Conservation (phyloP, 768 basidiomycete species). For the Boletus edulis region DNA sequence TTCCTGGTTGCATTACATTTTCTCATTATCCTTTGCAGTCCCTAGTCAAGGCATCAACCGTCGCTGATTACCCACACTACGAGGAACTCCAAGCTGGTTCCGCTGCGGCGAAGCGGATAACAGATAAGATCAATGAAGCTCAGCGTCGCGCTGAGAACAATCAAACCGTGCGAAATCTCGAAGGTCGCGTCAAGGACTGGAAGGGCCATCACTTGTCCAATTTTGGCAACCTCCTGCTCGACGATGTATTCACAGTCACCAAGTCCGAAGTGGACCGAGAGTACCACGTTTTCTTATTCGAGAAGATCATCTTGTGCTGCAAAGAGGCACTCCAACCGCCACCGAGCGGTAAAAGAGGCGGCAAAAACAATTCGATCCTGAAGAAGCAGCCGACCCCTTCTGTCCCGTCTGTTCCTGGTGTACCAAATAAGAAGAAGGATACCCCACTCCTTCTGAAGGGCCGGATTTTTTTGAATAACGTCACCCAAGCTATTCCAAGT, state of each 20-base stretch:
- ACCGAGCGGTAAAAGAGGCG: slow-evolving; percentile 61
- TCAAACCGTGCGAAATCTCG: slow-evolving; percentile 84
- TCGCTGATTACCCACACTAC: slow-evolving; percentile 62
- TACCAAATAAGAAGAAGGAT: slow-evolving; percentile 66
- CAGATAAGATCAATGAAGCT: slow-evolving; percentile 94
- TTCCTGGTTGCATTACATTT: slow-evolving; percentile 9
- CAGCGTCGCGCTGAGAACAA: slow-evolving; percentile 89
- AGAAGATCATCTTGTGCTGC: slow-evolving; percentile 98
- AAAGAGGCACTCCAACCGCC: slow-evolving; percentile 75
- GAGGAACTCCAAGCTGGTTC: slow-evolving; percentile 84
- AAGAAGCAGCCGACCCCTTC: slow-evolving; percentile 71
- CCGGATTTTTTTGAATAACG: slow-evolving; percentile 95
- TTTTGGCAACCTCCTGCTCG: slow-evolving; percentile 91
- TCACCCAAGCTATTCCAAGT: slow-evolving; percentile 73
- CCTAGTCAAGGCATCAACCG: slow-evolving; percentile 67
- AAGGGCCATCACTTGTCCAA: slow-evolving; percentile 95
- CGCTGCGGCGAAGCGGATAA: slow-evolving; percentile 86
- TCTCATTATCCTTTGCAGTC: slow-evolving; percentile 43
- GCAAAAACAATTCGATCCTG: slow-evolving; percentile 85
- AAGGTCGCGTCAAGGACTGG: slow-evolving; percentile 93
- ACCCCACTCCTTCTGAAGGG: slow-evolving; percentile 90
- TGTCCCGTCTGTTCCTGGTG: slow-evolving; percentile 46
- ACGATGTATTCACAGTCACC: slow-evolving; percentile 94
- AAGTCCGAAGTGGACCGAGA: slow-evolving; percentile 97
- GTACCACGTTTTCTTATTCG: slow-evolving; percentile 98